A percentile compares a stretch with the other conserved stretches of the same genome.
These are phyloP conservation scores for Picea engelmannii DNA, from an alignment of 83 land plant genomes.

Conservation along the genomic window DNA sequence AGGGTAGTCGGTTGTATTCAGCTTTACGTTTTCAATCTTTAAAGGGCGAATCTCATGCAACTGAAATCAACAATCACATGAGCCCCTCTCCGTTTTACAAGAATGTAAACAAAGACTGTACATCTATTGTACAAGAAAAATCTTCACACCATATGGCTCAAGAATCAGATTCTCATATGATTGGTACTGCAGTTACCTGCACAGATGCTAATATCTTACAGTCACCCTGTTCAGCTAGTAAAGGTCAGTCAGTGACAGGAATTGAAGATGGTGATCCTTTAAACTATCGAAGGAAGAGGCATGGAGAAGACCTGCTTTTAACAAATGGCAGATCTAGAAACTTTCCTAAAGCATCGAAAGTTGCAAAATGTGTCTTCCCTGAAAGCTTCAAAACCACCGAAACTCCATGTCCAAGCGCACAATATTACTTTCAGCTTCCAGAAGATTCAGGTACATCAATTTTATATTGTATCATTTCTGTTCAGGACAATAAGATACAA, in stretches of 20 bases:
- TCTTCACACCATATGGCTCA: background rate
- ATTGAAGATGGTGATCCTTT: background rate
- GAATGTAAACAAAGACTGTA: background rate
- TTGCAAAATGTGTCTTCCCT: slow-evolving; percentile 7
- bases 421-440: background rate
- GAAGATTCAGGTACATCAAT: background rate
- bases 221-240: background rate
- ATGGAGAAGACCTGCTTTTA: background rate
- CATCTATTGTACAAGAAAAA: background rate
- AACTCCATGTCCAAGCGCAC: background rate
- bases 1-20: background rate
- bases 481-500: background rate
- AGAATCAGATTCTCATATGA: background rate
- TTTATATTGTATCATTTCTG: background rate
- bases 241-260: background rate
- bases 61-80: background rate
- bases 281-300: slow-evolving; percentile 6
- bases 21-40: background rate
- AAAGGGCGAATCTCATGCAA: background rate
- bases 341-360: background rate
- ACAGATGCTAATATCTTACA: background rate
- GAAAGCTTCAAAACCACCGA: background rate
- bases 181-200: background rate
- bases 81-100: background rate
- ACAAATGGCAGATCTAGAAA: background rate